Conservation (phyloP, 441 rosid species). For the Erodium chrysanthum region DNA sequence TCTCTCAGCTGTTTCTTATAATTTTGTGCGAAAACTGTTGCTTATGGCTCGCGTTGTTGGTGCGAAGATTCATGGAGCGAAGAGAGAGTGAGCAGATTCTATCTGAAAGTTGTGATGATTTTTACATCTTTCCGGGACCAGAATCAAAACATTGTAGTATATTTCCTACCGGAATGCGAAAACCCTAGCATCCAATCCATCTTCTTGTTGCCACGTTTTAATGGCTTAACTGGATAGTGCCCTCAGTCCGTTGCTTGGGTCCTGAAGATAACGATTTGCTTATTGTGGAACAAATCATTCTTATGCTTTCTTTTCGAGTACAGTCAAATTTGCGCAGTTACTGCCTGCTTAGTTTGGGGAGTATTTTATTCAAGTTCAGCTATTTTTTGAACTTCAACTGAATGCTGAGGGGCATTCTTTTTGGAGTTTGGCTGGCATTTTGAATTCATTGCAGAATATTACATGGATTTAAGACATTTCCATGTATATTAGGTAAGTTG, state of each 20-base stretch:
- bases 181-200: background rate
- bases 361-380: background rate
- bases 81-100: background rate
- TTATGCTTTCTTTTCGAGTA: background rate
- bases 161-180: background rate
- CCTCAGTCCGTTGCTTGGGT: background rate
- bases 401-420: background rate
- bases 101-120: background rate
- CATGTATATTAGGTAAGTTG: background rate
- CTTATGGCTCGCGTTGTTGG: background rate
- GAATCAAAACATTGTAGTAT: background rate
- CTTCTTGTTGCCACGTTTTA: background rate
- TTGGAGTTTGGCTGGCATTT: background rate
- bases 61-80: background rate
- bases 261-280: background rate
- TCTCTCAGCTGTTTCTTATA: background rate
- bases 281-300: background rate
- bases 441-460: background rate
- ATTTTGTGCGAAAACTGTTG: slow-evolving; percentile 1
- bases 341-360: background rate
- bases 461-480: background rate
- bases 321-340: background rate
- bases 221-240: too few relatives aligned
- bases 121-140: background rate
- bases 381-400: background rate